Percentiles rank a stretch among this genome's conserved stretches.
phyloP scores from a whole-genome alignment of 2,329 filamentous ascomycete genomes.

The Claviceps sp. region DNA sequence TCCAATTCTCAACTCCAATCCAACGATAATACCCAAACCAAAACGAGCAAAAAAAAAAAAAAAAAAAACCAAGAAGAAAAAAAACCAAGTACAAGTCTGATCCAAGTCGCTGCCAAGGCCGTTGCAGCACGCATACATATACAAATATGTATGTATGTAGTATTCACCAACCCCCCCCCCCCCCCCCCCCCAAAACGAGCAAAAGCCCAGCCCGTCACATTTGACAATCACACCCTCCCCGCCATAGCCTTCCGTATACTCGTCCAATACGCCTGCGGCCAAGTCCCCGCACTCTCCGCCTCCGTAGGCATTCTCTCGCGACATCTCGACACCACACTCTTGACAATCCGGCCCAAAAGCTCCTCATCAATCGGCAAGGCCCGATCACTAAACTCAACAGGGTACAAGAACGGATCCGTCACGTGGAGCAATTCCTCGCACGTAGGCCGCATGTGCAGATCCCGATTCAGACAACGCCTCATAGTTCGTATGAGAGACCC shows the following conservation, averaged over 20 bases:
- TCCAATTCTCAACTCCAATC: not conserved
- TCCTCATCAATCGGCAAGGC: constrained; percentile 49
- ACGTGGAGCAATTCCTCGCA: constrained; percentile 47
- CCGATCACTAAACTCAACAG: constrained; percentile 39
- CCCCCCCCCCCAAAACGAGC: too few species aligned
- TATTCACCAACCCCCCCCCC: too few species aligned
- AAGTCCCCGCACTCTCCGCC: constrained; percentile 38
- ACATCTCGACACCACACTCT: constrained; percentile 47
- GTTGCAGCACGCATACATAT: too few species aligned
- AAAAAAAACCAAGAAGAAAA: not conserved
- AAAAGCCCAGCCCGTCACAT: too few species aligned
- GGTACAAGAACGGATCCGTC: constrained; percentile 51
- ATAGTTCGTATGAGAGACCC: constrained; percentile 46
- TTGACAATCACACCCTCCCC: constrained; percentile 13
- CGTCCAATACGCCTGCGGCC: constrained; percentile 49
- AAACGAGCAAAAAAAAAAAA: not conserved
- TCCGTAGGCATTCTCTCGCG: constrained; percentile 46
- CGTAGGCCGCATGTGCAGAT: constrained; percentile 48
- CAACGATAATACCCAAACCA: not conserved
- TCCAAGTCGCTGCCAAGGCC: not conserved
- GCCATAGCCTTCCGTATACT: constrained; percentile 40
- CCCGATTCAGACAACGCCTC: constrained; percentile 47
- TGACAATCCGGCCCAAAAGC: constrained; percentile 45
- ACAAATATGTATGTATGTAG: too few species aligned
- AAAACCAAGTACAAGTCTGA: not conserved